Evolutionary conservation across 2,329 filamentous ascomycete genomes (phyloP), one percentile per base, ranked within the genome.

Genomic region (Fonsecaea nubica): DNA sequence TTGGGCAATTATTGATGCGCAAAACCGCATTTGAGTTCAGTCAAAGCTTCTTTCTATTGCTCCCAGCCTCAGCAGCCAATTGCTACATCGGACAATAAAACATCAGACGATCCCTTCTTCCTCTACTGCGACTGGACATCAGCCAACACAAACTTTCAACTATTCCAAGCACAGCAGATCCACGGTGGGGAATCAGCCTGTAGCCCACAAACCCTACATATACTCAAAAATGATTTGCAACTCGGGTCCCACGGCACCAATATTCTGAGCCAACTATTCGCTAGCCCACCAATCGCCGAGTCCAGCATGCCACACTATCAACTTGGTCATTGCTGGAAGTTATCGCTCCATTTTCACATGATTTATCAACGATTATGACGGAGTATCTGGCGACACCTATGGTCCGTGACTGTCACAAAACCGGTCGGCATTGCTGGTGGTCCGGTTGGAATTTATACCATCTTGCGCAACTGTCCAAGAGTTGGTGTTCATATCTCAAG

Each of bases 371-470:
- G 21, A 8, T 18, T 25, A 21, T 25, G 45, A 50, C 45, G 8
- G 10, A 4, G 18, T 18, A 25, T 25, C 21, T 50, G 45, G 45
- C 18, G 45, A 5, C 18, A 8, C 12, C 8, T 6, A 5, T 13
- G 8, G 45, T 50, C 10, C 21, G 18, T 21, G 18, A 50, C 45
- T 21, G 45, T 50, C 45, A 50, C 21, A 25, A 50, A 50, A 50
- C 45, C 45, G 45, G n/a, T 25, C 45, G n/a, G 45, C 45, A 25
- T 25, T 50, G 45, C 4, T 33, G n/a, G 32, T 59, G 52, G 1
- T 67, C 66, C n/a, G 72, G 53, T 53, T 73, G 35, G 3, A 67
- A 60, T 7, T 62, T 35, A 18, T 50, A 50, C 45, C 18, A 13
- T 25, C 45, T 50, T 21, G 18, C 45, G 18, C 8, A 50, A 18